A percentile compares a stretch with the other conserved stretches of the same genome.
Evolutionary conservation across 2,329 filamentous ascomycete species (phyloP).

Genomic region (Fusarium sacchari): DNA sequence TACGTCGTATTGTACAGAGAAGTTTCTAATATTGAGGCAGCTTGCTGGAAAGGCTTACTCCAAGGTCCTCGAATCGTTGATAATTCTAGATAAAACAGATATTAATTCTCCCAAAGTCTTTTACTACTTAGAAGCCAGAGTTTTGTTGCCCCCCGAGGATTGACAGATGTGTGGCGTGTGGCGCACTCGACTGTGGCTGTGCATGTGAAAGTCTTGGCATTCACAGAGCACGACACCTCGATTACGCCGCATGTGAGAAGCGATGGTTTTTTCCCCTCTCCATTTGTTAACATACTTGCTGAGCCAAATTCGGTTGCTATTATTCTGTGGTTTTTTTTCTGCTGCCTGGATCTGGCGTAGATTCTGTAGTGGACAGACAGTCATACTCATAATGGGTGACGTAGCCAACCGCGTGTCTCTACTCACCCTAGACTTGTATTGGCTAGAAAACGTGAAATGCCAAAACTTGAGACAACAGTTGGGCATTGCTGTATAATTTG

Average conservation of each 20-base stretch:
- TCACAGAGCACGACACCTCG: background rate
- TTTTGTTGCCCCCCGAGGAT: background rate
- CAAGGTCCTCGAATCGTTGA: rapidly evolving
- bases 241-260: background rate
- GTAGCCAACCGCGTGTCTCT: background rate
- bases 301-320: rapidly evolving
- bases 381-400: background rate
- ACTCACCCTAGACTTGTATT: background rate
- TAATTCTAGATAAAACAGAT: rapidly evolving
- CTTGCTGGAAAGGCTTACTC: background rate
- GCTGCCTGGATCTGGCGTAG: background rate
- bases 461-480: background rate
- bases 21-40: background rate
- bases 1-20: background rate
- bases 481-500: background rate
- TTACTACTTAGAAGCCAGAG: no score
- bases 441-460: rapidly evolving
- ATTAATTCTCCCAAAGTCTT: background rate
- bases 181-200: background rate
- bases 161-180: slow-evolving; percentile 2
- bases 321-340: background rate
- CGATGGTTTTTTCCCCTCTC: background rate
- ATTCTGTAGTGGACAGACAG: background rate
- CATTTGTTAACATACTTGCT: no score
- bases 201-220: background rate